Evolutionary conservation across 352 stramenopile species (phyloP).

Genomic region (Halophytophthora batemanensis): DNA sequence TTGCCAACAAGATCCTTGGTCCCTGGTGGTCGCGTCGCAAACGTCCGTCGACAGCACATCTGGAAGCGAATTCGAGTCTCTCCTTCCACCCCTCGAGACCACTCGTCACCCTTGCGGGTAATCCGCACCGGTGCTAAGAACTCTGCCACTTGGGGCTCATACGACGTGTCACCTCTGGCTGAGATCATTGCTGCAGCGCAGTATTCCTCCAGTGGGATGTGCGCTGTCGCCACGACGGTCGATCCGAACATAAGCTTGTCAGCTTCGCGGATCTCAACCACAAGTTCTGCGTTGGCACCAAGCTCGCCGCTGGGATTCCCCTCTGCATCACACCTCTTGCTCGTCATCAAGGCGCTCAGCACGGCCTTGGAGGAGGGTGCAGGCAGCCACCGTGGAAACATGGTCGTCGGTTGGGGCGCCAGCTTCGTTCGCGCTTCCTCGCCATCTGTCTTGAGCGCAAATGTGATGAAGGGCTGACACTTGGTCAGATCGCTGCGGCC

Average conservation of each 20-base stretch:
- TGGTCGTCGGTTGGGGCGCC: conserved; percentile 34
- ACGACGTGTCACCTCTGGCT: conserved; percentile 8
- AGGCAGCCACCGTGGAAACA: conserved; percentile 69
- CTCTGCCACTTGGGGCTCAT: conserved; percentile 36
- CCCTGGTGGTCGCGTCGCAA: conserved; percentile 11
- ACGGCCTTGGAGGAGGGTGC: conserved; percentile 23
- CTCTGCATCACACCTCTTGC: conserved; percentile 4
- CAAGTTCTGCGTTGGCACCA: conserved; percentile 23
- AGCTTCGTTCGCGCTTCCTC: conserved; percentile 39
- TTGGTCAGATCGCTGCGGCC: conserved; percentile 43
- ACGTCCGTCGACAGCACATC: conserved; percentile 39
- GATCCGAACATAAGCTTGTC: conserved; percentile 74
- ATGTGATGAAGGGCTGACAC: conserved; percentile 48
- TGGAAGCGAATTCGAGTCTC: conserved; percentile 43
- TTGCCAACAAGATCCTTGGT: conserved; percentile 15
- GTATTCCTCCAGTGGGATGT: conserved; percentile 50
- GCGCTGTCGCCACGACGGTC: conserved; percentile 47
- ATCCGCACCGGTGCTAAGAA: conserved; percentile 47
- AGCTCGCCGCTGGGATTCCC: conserved; percentile 12
- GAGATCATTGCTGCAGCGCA: conserved; percentile 34
- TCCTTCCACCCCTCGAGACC: conserved; percentile 15
- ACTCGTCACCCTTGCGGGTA: conserved; percentile 16
- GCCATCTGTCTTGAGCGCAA: conserved; percentile 29
- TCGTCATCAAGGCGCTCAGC: conserved; percentile 35
- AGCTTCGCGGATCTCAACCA: conserved; percentile 68